Conservation (phyloP, 129 eudicot species). For the Glebionis coronaria region DNA sequence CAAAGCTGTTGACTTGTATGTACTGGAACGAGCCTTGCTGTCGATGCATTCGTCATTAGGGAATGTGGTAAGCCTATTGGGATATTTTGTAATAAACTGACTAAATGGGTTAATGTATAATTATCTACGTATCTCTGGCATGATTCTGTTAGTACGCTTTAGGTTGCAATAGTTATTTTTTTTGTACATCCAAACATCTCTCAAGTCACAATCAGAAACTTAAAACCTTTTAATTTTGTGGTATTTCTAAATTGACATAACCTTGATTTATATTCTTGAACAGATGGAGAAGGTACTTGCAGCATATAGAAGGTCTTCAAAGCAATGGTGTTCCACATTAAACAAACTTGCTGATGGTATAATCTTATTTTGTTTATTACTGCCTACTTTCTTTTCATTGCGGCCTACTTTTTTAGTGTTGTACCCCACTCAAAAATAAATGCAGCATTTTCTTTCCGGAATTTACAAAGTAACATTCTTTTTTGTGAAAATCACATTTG, state of each 20-base stretch:
- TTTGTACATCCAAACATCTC: not conserved
- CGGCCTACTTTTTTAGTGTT: constrained; percentile 2
- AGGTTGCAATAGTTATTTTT: too few species aligned
- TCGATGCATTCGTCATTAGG: constrained; percentile 99
- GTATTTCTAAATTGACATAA: not conserved
- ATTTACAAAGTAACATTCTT: not conserved
- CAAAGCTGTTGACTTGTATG: constrained; percentile 97
- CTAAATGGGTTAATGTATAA: not conserved
- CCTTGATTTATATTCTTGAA: not conserved
- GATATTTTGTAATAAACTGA: not conserved
- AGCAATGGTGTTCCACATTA: constrained; percentile 86
- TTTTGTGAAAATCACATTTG: too few species aligned
- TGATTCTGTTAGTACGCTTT: not conserved
- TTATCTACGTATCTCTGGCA: not conserved
- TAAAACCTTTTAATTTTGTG: not conserved
- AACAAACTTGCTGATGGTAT: constrained; percentile 97
- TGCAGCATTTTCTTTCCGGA: not conserved
- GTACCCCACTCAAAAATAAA: not conserved
- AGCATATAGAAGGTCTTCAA: constrained; percentile 91
- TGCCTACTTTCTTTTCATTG: not conserved
- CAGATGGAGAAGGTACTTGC: constrained; percentile 92
- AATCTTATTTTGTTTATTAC: not conserved
- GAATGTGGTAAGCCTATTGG: constrained; percentile 62
- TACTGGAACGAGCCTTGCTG: constrained; percentile 88
- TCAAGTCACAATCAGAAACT: not conserved